Percentiles rank a stretch among this genome's conserved stretches.
These are phyloP conservation scores for Sarocladium oryzae DNA, from an alignment of 2,329 filamentous ascomycete genomes.

Conservation along the genomic window DNA sequence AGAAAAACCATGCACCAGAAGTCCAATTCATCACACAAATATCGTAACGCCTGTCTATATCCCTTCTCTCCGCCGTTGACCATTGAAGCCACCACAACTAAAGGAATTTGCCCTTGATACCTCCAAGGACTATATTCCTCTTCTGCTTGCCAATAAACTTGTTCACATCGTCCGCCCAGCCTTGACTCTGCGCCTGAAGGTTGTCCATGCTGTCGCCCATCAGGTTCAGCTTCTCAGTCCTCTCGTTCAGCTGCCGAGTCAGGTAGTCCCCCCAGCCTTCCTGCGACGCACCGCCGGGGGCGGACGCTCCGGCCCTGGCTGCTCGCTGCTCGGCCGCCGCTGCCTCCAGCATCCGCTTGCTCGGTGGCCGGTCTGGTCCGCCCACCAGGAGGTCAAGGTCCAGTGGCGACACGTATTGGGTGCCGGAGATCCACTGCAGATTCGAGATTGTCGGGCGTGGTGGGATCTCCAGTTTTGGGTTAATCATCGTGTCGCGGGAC, in stretches of 20 bases:
- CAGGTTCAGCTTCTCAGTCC: conserved; percentile 79
- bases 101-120: conserved; percentile 54
- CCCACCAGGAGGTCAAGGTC: conserved; percentile 91
- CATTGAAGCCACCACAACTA: conserved; percentile 11
- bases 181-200: conserved; percentile 71
- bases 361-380: conserved; percentile 79
- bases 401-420: conserved; percentile 77
- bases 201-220: conserved; percentile 81
- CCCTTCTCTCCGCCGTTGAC: not conserved
- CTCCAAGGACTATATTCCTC: conserved; percentile 70
- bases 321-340: conserved; percentile 67
- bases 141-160: conserved; percentile 88
- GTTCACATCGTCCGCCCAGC: conserved; percentile 80
- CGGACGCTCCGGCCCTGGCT: conserved; percentile 29
- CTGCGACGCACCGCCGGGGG: conserved; percentile 25
- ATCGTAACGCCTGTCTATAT: conserved; percentile 1
- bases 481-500: conserved; percentile 68
- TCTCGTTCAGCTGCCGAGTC: conserved; percentile 78
- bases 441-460: conserved; percentile 89
- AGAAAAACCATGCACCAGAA: too few species aligned
- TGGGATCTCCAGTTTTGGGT: conserved; percentile 66
- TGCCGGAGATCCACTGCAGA: conserved; percentile 93
- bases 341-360: conserved; percentile 80
- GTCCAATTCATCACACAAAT: not conserved
- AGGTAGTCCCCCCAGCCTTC: conserved; percentile 76